These are phyloP conservation scores for Byssochlamys sp. DNA, from an alignment of 2,329 filamentous ascomycete species.

Conservation along the genomic window DNA sequence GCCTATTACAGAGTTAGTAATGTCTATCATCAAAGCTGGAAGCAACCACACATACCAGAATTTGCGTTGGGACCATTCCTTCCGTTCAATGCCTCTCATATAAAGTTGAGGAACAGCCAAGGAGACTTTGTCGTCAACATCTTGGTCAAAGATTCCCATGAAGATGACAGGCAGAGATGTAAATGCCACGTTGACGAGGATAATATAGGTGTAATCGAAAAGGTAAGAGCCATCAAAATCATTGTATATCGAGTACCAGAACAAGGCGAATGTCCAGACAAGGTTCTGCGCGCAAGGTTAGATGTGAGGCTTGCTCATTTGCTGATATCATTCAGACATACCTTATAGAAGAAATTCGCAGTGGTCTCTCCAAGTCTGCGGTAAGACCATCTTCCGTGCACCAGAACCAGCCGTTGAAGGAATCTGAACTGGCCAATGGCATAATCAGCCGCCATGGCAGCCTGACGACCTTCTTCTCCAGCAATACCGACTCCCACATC, in stretches of 20 bases:
- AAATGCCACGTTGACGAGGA: slow-evolving; percentile 93
- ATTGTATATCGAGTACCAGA: slow-evolving; percentile 95
- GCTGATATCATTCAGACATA: slow-evolving; percentile 21
- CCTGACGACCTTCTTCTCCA: slow-evolving; percentile 82
- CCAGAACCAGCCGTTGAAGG: slow-evolving; percentile 71
- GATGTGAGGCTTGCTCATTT: slow-evolving; percentile 3
- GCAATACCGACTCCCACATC: slow-evolving; percentile 95
- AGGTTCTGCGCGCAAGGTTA: slow-evolving; percentile 57
- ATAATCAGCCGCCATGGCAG: slow-evolving; percentile 92
- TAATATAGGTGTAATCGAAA: slow-evolving; percentile 95
- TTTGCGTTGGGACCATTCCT: slow-evolving; percentile 91
- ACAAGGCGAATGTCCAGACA: slow-evolving; percentile 90
- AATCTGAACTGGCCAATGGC: slow-evolving; percentile 91
- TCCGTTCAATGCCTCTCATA: slow-evolving; percentile 83
- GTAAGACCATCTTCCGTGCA: slow-evolving; percentile 95
- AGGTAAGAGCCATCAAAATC: slow-evolving; percentile 95
- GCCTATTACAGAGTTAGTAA: slow-evolving; percentile 43
- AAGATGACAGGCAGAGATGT: slow-evolving; percentile 90
- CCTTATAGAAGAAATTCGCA: slow-evolving; percentile 99
- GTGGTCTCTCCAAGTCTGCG: slow-evolving; percentile 83
- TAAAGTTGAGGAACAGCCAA: slow-evolving; percentile 92
- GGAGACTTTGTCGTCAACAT: slow-evolving; percentile 88
- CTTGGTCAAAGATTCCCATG: slow-evolving; percentile 93
- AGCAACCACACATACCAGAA: slow-evolving; percentile 64
- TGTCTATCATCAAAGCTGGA: not conserved